Conservation (phyloP, 805 yeast species). For the Henningerozyma blattae region DNA sequence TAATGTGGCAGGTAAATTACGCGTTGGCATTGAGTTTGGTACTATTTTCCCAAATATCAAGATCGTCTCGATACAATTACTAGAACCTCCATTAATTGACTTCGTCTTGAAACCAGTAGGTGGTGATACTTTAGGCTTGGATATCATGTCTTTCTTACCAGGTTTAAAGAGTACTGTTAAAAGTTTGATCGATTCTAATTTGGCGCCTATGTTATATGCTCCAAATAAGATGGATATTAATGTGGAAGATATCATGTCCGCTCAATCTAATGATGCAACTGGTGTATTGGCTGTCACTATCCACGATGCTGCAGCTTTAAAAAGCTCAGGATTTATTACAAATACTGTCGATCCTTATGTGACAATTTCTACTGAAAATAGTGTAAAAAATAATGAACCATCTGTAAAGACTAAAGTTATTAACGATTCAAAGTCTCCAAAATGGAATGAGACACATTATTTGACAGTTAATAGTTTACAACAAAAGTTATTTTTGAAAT, state of each 20-base stretch:
- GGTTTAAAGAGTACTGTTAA: slow-evolving; percentile 67
- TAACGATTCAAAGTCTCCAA: slow-evolving; percentile 42
- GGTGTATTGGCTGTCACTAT: slow-evolving; percentile 60
- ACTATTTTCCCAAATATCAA: slow-evolving; percentile 70
- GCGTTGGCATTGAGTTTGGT: slow-evolving; percentile 48
- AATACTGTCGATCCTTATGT: slow-evolving; percentile 50
- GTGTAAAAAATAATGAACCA: slow-evolving; percentile 31
- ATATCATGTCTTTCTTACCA: slow-evolving; percentile 74
- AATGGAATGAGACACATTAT: slow-evolving; percentile 55
- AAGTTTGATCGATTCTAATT: slow-evolving; percentile 51
- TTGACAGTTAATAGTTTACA: slow-evolving; percentile 45
- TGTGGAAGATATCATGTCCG: slow-evolving; percentile 59
- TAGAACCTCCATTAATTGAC: slow-evolving; percentile 71
- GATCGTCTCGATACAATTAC: slow-evolving; percentile 54
- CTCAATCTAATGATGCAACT: slow-evolving; percentile 50
- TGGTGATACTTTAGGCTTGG: slow-evolving; percentile 79
- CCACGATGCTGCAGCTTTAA: slow-evolving; percentile 39
- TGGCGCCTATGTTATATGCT: slow-evolving; percentile 70
- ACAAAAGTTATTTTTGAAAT: slow-evolving; percentile 42
- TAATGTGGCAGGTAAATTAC: slow-evolving; percentile 61
- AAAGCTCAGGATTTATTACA: slow-evolving; percentile 26
- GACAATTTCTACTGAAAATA: slow-evolving; percentile 32
- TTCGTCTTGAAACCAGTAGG: slow-evolving; percentile 78
- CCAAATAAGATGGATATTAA: slow-evolving; percentile 71
- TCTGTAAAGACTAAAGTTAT: slow-evolving; percentile 42